Evolutionary conservation across 768 basidiomycete species (phyloP).

Genomic region (Filobasidium floriforme): DNA sequence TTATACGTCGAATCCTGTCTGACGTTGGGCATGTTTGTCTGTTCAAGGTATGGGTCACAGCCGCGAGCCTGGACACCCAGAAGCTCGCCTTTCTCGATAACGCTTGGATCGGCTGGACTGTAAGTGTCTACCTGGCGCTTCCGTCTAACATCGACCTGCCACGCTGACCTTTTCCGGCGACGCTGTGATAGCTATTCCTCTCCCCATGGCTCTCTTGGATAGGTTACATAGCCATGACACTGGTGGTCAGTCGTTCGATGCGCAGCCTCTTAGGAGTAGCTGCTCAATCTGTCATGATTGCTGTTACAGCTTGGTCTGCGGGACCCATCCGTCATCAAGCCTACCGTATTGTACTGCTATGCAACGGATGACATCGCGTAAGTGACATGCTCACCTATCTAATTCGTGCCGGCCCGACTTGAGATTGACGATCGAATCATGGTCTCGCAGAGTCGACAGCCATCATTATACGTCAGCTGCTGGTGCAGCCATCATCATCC

Average conservation of each 20-base stretch:
- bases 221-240: not conserved
- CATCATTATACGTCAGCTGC: constrained; percentile 1
- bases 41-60: constrained; percentile 4
- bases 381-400: too few species aligned
- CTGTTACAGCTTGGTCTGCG: not conserved
- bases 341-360: not conserved
- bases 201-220: not conserved
- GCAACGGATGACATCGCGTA: not conserved
- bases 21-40: not conserved
- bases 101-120: not conserved
- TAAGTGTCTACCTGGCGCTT: not conserved
- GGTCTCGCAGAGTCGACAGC: not conserved
- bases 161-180: not conserved
- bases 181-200: not conserved
- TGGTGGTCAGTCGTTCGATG: not conserved
- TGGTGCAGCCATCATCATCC: not conserved
- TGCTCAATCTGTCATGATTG: not conserved
- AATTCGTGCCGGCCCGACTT: too few species aligned
- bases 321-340: not conserved
- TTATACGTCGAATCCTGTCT: not conserved
- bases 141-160: not conserved
- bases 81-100: not conserved
- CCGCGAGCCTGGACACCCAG: not conserved
- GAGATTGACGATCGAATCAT: not conserved
- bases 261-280: too few species aligned